Percentiles rank a stretch among this genome's conserved stretches.
phyloP scores from a whole-genome alignment of 768 basidiomycete species.

The Suillus subaureus region DNA sequence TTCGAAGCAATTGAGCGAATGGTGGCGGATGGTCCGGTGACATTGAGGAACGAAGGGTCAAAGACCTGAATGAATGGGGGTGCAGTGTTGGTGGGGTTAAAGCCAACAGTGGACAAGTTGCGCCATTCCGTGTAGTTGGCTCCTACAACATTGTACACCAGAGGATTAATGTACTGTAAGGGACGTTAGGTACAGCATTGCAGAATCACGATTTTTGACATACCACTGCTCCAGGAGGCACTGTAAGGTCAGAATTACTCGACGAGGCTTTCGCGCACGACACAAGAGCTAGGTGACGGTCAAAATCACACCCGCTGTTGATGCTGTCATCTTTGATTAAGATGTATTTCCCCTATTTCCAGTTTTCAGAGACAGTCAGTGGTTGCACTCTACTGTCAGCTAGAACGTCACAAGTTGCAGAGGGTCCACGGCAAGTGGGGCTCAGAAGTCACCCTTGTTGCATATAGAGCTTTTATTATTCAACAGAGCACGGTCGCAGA shows the following conservation, averaged over 20 bases:
- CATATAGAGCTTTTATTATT: conserved; percentile 9
- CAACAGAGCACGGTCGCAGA: not conserved
- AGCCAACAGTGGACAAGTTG: conserved; percentile 42
- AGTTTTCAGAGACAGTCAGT: conserved; percentile 1
- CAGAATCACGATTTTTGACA: not conserved
- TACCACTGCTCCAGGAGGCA: conserved; percentile 26
- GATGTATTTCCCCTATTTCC: not conserved
- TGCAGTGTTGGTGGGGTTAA: conserved; percentile 63
- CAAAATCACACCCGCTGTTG: conserved; percentile 4
- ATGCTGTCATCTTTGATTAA: conserved; percentile 8
- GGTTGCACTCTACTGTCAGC: not conserved
- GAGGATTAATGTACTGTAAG: conserved; percentile 51
- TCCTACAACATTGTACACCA: conserved; percentile 53
- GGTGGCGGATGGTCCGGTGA: conserved; percentile 60
- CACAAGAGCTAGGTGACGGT: conserved; percentile 5
- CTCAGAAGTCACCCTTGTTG: not conserved
- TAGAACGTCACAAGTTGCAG: not conserved
- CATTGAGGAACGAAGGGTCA: conserved; percentile 53
- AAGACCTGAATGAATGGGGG: conserved; percentile 63
- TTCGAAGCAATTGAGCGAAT: conserved; percentile 63
- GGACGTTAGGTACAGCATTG: not conserved
- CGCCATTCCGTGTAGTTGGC: conserved; percentile 41
- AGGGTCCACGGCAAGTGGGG: conserved; percentile 2
- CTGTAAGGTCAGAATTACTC: not conserved
- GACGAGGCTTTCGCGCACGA: not conserved